Base-by-base conservation (phyloP, 2,329 filamentous ascomycete species). In the Pseudomassariella vexata region DNA sequence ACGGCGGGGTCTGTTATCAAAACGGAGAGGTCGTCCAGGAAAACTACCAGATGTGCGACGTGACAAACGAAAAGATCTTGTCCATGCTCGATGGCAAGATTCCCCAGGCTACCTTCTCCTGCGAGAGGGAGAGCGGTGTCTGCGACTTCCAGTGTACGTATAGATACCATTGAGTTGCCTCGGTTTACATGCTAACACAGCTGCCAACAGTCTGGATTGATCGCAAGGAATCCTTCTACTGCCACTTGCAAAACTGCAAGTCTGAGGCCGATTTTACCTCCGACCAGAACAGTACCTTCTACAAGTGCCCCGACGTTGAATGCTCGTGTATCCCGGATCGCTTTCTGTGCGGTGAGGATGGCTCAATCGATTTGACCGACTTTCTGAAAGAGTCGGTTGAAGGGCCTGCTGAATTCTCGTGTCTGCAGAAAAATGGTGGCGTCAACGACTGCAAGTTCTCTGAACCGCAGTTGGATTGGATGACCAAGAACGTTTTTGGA, bases 141-240 rank as follows among this genome's bases (percentile, higher is more conserved):
- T 98, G 92, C 53, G 92, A 95, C 55, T 98, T 98, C 47, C 92
- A 98, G 60, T 98, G 85, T 88, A 65, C n/a, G n/a, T n/a, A n/a
- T n/a, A n/a, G n/a, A n/a, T n/a, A n/a, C n/a, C n/a, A n/a, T n/a
- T n/a, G n/a, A n/a, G n/a, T n/a, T n/a, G n/a, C n/a, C n/a, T n/a
- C n/a, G n/a, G n/a, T n/a, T n/a, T n/a, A n/a, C n/a, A n/a, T n/a
- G n/a, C n/a, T n/a, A n/a, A n/a, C n/a, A n/a, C n/a, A n/a, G n/a
- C n/a, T n/a, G n/a, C n/a, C n/a, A n/a, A n/a, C 45, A 89, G 84
- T 98, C 63, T 98, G 92, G 90, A 87, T 98, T 28, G 89, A 94
- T 47, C 76, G 90, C 46, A 70, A 76, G 41, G 92, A 98, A 62
- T 96, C 92, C 2, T 98, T 98, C 67, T 98, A 94, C 60, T 98